Evolutionary conservation across 2,329 filamentous ascomycete genomes (phyloP).

Genomic region (Cordyceps cateniannulata): DNA sequence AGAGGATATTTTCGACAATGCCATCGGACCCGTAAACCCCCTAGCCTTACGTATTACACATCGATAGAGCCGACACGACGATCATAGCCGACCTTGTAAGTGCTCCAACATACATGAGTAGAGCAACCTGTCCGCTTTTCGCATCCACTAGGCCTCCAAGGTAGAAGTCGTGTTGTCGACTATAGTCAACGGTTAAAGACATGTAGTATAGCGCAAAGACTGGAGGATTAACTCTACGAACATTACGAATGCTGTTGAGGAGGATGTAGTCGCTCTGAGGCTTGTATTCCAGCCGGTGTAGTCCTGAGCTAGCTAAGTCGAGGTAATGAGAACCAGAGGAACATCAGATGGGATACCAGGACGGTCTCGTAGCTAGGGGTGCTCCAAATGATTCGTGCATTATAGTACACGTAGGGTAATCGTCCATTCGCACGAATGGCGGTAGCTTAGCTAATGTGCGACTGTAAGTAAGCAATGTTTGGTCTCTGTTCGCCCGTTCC

Average conservation of each 20-base stretch:
- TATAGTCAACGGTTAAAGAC: background rate
- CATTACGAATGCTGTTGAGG: background rate
- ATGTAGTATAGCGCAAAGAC: background rate
- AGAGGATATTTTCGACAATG: background rate
- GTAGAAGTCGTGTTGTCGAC: background rate
- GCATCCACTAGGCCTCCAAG: background rate
- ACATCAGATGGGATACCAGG: background rate
- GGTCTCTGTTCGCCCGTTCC: background rate
- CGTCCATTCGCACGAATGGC: no score
- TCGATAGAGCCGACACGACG: background rate
- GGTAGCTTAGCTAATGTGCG: no score
- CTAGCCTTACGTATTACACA: background rate
- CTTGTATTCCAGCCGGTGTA: background rate
- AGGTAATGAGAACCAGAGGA: background rate
- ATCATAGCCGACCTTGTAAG: background rate
- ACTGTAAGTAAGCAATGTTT: background rate
- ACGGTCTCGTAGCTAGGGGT: background rate
- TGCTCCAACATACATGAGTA: background rate
- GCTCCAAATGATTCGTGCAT: background rate
- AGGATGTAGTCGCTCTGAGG: background rate
- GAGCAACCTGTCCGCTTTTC: background rate
- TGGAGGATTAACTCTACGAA: background rate
- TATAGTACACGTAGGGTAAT: no score
- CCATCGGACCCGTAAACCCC: background rate
- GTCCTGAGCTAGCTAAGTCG: background rate